These are phyloP conservation scores for Rhododendron simsii DNA, from an alignment of 148 eudicot species.

Conservation along the genomic window DNA sequence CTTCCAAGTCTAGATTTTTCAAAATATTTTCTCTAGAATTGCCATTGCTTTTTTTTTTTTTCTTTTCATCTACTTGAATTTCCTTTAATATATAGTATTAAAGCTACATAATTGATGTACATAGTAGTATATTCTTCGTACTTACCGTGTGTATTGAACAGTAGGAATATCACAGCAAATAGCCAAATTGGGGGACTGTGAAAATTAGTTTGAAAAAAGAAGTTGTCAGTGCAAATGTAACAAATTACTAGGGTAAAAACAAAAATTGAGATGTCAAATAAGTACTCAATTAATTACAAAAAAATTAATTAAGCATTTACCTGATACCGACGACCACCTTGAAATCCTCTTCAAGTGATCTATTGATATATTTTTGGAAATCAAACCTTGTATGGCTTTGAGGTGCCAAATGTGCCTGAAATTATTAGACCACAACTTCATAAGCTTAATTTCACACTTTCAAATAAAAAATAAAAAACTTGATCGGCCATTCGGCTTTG, in stretches of 20 bases:
- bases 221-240: not conserved
- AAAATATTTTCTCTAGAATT: not conserved
- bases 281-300: not conserved
- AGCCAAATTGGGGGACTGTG: slow-evolving; percentile 61
- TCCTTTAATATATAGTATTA: not conserved
- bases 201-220: not conserved
- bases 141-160: slow-evolving; percentile 52
- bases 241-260: not conserved
- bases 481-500: not conserved
- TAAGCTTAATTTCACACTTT: not conserved
- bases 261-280: not conserved
- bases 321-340: slow-evolving; percentile 59
- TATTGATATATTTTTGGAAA: slow-evolving; percentile 57
- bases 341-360: slow-evolving; percentile 67
- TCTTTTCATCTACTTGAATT: not conserved
- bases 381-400: slow-evolving; percentile 49
- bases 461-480: not conserved
- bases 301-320: slow-evolving; percentile 12
- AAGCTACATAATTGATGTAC: not conserved
- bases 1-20: not conserved
- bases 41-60: not conserved
- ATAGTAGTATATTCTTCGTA: not conserved
- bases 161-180: slow-evolving; percentile 45
- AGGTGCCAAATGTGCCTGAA: slow-evolving; percentile 61
- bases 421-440: not conserved